phyloP scores from a whole-genome alignment of 1,284 basidiomycete species.

The Ceratobasidium sp. region DNA sequence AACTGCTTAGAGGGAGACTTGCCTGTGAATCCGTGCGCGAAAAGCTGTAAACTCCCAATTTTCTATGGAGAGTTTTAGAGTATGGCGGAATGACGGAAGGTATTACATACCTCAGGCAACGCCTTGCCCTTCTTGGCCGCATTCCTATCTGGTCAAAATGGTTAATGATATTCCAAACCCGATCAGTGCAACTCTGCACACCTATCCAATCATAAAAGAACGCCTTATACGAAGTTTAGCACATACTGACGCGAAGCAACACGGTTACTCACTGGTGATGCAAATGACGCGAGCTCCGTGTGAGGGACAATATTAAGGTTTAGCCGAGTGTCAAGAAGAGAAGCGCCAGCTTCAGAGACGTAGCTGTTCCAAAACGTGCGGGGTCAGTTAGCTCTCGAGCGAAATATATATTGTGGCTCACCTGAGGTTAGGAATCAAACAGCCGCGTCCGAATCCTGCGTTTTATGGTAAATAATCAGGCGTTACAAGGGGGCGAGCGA shows the following conservation, averaged over 20 bases:
- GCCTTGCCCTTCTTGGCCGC: slow-evolving; percentile 83
- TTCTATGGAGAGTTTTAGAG: slow-evolving; percentile 59
- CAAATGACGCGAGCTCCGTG: slow-evolving; percentile 85
- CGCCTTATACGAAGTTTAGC: slow-evolving; percentile 59
- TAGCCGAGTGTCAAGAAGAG: slow-evolving; percentile 82
- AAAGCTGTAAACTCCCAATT: slow-evolving; percentile 91
- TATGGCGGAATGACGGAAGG: not conserved
- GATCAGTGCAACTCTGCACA: not conserved
- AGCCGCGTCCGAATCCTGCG: slow-evolving; percentile 77
- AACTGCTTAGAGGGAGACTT: slow-evolving; percentile 10
- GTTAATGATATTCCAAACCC: not conserved
- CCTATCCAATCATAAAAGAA: slow-evolving; percentile 90
- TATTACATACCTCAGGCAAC: slow-evolving; percentile 66
- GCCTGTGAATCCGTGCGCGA: slow-evolving; percentile 87
- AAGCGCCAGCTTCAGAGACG: slow-evolving; percentile 86
- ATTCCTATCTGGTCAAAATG: slow-evolving; percentile 66
- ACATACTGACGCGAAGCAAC: slow-evolving; percentile 13
- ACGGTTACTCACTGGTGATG: slow-evolving; percentile 72
- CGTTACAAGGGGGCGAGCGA: not conserved
- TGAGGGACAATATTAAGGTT: slow-evolving; percentile 85
- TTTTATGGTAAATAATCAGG: not conserved
- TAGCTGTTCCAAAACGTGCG: slow-evolving; percentile 60
- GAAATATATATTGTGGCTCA: slow-evolving; percentile 53
- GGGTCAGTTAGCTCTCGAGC: not conserved
- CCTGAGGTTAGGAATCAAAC: slow-evolving; percentile 89